Evolutionary conservation across 1,284 basidiomycete species (phyloP), one percentile per base, ranked within the genome.

Genomic region (Mycosarcoma mackinlayi): DNA sequence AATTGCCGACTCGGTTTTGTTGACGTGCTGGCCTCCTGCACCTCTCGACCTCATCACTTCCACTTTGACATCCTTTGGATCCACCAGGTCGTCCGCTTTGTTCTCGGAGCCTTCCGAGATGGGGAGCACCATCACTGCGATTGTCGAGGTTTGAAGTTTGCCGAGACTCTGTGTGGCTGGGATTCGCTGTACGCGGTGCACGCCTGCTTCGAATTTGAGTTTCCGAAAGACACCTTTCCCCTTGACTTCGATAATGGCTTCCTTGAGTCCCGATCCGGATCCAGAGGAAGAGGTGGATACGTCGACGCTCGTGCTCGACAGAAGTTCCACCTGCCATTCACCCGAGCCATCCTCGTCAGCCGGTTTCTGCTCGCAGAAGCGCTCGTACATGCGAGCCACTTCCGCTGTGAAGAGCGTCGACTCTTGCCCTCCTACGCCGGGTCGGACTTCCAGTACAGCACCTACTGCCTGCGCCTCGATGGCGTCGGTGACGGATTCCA

Each of bases 11-110:
- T 98, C 96, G 0, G 95, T 98, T 86, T 92, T 93, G 85, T 98
- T 99, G 77, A 98, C 96, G 84, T 98, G 95, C 86, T 94, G 94
- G n/a, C 96, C 95, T 45, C 96, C 96, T 3, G 96, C 95, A 42
- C 96, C 96, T 30, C 93, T 85, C 0, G 94, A 88, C 18, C 95
- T 89, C 94, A 98, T 97, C 40, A 95, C 92, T 78, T 98, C 95
- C 3, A 92, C 83, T 75, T 88, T 90, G 47, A 98, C 88, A 62
- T 98, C 95, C 56, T 92, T 91, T 83, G 92, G 90, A 51, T 89
- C 89, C 60, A 93, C 76, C 85, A 89, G 47, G 87, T 87, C 81
- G 45, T 83, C 76, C 16, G 79, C 70, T 35, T 67, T 70, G 19
- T 67, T 64, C 28, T 75, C 66, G 85, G 85, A 57, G 78, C 83